Percentiles rank a stretch among this genome's conserved stretches.
These are phyloP conservation scores for Cicer judaicum DNA, from an alignment of 306 rosid genomes.

Conservation along the genomic window DNA sequence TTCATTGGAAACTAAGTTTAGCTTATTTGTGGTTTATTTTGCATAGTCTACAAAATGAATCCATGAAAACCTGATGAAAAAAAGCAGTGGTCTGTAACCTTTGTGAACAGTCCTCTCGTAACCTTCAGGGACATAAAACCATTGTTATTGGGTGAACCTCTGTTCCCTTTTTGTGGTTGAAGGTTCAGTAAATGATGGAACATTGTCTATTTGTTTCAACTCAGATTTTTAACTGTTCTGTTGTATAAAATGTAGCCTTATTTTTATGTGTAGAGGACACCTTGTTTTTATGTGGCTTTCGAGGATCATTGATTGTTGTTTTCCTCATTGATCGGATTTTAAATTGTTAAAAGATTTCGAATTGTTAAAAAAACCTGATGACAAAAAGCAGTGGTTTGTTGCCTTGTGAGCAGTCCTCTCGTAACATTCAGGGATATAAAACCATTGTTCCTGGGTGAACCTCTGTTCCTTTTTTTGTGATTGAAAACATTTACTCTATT, in stretches of 20 bases:
- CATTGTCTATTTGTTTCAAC: constrained; percentile 6
- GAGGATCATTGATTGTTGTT: too few relatives aligned
- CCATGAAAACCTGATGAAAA: constrained; percentile 22
- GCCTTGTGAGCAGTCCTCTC: constrained; percentile 55
- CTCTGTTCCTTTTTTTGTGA: constrained; percentile 15
- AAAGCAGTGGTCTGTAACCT: constrained; percentile 41
- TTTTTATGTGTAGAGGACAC: too few relatives aligned
- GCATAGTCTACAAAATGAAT: too few relatives aligned
- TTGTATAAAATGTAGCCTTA: too few relatives aligned
- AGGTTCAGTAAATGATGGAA: constrained; percentile 79
- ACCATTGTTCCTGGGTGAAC: constrained; percentile 56
- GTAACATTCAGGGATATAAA: constrained; percentile 47
- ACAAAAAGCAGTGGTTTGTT: constrained; percentile 58
- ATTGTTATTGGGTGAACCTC: constrained; percentile 81
- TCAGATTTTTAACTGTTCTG: not conserved
- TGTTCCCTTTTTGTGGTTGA: constrained; percentile 46
- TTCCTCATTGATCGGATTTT: too few relatives aligned
- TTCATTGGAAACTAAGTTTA: not conserved
- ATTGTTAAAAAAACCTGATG: constrained; percentile 42
- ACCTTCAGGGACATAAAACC: constrained; percentile 58
- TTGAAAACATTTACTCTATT: constrained; percentile 26
- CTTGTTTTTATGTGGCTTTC: not conserved
- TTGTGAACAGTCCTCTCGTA: constrained; percentile 51
- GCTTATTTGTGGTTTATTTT: too few relatives aligned
- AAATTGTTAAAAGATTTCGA: too few relatives aligned